Evolutionary conservation across 139 green algal genomes (phyloP).

Genomic region (Picochlorum sp.): DNA sequence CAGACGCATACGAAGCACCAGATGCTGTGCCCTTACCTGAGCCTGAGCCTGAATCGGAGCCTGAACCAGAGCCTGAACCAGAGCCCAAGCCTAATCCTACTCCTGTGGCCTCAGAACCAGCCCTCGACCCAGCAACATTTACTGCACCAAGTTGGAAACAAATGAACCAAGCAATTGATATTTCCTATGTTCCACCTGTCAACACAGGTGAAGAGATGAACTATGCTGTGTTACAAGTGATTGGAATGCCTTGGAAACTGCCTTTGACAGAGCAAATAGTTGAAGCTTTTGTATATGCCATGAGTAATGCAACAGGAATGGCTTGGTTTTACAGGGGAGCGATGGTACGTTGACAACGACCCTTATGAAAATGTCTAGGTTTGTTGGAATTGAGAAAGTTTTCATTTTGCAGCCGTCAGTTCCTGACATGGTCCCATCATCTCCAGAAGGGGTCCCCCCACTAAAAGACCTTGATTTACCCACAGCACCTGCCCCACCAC

Average conservation of each 20-base stretch:
- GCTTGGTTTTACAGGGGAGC: conserved; percentile 6
- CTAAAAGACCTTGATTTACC: neutral
- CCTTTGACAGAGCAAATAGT: conserved; percentile 1
- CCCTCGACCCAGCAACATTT: conserved; percentile 6
- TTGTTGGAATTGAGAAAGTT: neutral
- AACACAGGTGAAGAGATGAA: neutral
- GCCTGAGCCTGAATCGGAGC: neutral
- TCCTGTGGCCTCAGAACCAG: neutral
- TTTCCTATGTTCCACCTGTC: neutral
- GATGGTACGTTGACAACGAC: neutral
- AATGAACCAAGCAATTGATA: conserved; percentile 1
- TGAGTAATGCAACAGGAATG: conserved; percentile 9
- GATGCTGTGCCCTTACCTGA: neutral
- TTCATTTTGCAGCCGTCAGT: neutral
- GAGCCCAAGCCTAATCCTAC: neutral
- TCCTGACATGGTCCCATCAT: neutral
- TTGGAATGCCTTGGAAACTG: neutral
- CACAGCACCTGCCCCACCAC: neutral
- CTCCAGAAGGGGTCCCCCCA: neutral
- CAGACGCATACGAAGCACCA: neutral
- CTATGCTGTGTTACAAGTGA: conserved; percentile 4
- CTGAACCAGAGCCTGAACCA: neutral
- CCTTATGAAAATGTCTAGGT: too few relatives aligned
- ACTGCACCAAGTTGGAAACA: conserved; percentile 2
- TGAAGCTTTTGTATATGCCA: conserved; percentile 7